phyloP scores from a whole-genome alignment of 225 moss, liverwort and hornwort species.

The Pleurozium schreberi region DNA sequence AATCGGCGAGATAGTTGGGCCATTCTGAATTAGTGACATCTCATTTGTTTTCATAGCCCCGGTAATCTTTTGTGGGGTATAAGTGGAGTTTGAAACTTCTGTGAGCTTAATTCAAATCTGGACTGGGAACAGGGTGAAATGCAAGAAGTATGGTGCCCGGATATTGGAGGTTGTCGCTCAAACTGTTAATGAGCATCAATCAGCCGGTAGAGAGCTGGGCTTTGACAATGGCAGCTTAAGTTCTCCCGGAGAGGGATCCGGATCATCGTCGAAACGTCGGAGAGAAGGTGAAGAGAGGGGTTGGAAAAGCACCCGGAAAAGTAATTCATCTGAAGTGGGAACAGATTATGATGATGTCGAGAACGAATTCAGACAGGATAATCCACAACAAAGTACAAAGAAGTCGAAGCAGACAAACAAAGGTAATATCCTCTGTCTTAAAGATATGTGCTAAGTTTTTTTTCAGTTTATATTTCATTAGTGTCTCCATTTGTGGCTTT shows the following conservation, averaged over 20 bases:
- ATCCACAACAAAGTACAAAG: slow-evolving; percentile 31
- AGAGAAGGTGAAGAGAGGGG: slow-evolving; percentile 37
- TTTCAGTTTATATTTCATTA: background rate
- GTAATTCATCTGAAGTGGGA: background rate
- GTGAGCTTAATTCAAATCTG: background rate
- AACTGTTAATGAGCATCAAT: slow-evolving; percentile 47
- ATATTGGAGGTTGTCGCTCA: slow-evolving; percentile 69
- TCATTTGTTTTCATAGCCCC: background rate
- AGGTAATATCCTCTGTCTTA: background rate
- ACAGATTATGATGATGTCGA: slow-evolving; percentile 15
- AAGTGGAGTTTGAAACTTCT: background rate
- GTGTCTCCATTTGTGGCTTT: background rate
- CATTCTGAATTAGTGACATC: background rate
- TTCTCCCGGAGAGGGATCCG: slow-evolving; percentile 14
- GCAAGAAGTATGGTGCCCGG: slow-evolving; percentile 81
- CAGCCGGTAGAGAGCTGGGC: slow-evolving; percentile 5
- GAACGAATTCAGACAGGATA: slow-evolving; percentile 36
- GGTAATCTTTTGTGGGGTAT: background rate
- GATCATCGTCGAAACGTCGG: slow-evolving; percentile 43
- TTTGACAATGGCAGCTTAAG: slow-evolving; percentile 7
- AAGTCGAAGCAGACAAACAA: slow-evolving; percentile 38
- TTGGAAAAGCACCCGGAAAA: slow-evolving; percentile 39
- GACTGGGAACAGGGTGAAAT: slow-evolving; percentile 44
- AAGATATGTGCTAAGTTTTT: background rate
- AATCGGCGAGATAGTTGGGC: background rate